Evolutionary conservation across 805 yeast species (phyloP), one percentile per base, ranked within the genome.

Genomic region (Wickerhamiella bombiphila): DNA sequence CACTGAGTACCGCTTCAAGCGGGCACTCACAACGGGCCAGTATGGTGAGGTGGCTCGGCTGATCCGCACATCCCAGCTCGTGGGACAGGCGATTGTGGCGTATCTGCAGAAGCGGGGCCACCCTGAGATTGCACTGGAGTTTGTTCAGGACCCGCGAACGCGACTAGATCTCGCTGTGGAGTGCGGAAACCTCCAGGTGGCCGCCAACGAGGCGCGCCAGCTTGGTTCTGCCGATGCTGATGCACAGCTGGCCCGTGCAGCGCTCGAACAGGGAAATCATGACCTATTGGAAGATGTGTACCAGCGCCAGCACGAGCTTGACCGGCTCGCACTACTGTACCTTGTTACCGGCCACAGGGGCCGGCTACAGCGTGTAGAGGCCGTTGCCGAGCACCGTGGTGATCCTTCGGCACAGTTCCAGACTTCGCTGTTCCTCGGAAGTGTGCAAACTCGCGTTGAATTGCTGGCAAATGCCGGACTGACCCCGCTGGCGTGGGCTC

Each of bases 51-150:
- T 91, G 15, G 68, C 86, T 48, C 72, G 94, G 48, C 74, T 91
- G 48, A 91, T 91, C 59, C 76, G 74, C 54, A 74, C 70, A 41
- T 86, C 97, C 17, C 85, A 81, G 53, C 69, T 91, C 54, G 98
- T 91, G 37, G 99, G 99, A 46, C 96, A 93, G 64, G 83, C 86
- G 57, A 91, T 91, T 55, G 86, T 91, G 57, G 91, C 93, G 3
- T 91, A 88, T 58, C 69, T 91, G 53, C 94, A 91, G 58, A 79
- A 86, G 64, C 74, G 82, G 55, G 99, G 98, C 2, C 88, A 79
- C 57, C 97, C 98, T 20, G 99, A 91, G 61, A 76, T 91, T 58
- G 98, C 99, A 2, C 68, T 91, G 44, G 96, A 88, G 59, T 93
- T 91, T 55, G 98, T 91, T 38, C 80, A 85, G 60, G 98, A 91